These are phyloP conservation scores for Fusarium verrucosum DNA, from an alignment of 2,329 filamentous ascomycete species.

Conservation along the genomic window DNA sequence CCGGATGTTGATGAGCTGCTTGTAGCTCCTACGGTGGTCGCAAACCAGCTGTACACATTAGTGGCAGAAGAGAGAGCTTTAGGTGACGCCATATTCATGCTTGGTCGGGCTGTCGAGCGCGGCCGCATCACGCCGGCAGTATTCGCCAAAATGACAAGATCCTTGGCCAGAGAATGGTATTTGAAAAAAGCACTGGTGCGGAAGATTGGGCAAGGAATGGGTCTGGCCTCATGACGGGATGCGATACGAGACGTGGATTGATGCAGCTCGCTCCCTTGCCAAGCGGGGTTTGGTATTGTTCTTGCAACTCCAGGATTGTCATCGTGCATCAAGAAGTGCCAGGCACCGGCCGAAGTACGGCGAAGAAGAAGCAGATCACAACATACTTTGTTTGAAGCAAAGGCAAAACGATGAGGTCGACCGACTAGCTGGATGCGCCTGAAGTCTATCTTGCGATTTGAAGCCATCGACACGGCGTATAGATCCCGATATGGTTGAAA, in stretches of 20 bases:
- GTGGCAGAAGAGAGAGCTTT: slow-evolving; percentile 89
- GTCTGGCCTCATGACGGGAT: slow-evolving; percentile 56
- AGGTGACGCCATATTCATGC: slow-evolving; percentile 85
- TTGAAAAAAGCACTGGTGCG: slow-evolving; percentile 81
- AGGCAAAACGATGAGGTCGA: slow-evolving; percentile 4
- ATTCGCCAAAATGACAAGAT: slow-evolving; percentile 81
- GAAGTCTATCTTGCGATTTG: slow-evolving; percentile 13
- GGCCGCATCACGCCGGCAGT: slow-evolving; percentile 76
- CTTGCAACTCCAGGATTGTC: not conserved
- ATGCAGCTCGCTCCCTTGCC: slow-evolving; percentile 1
- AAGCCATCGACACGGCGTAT: slow-evolving; percentile 7
- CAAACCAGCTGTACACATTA: slow-evolving; percentile 88
- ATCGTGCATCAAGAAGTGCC: not conserved
- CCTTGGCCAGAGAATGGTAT: slow-evolving; percentile 81
- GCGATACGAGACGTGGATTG: not conserved
- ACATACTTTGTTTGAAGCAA: slow-evolving; percentile 14
- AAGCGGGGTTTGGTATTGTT: slow-evolving; percentile 34
- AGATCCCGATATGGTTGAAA: slow-evolving; percentile 1
- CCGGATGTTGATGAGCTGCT: slow-evolving; percentile 90
- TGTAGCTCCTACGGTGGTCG: slow-evolving; percentile 92
- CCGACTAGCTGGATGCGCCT: slow-evolving; percentile 13
- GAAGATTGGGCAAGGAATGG: slow-evolving; percentile 82
- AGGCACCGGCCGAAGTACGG: slow-evolving; percentile 9
- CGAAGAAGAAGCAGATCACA: slow-evolving; percentile 10
- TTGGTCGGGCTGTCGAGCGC: slow-evolving; percentile 77